phyloP scores from a whole-genome alignment of 768 basidiomycete genomes.

The Leccinellum rugosiceps region DNA sequence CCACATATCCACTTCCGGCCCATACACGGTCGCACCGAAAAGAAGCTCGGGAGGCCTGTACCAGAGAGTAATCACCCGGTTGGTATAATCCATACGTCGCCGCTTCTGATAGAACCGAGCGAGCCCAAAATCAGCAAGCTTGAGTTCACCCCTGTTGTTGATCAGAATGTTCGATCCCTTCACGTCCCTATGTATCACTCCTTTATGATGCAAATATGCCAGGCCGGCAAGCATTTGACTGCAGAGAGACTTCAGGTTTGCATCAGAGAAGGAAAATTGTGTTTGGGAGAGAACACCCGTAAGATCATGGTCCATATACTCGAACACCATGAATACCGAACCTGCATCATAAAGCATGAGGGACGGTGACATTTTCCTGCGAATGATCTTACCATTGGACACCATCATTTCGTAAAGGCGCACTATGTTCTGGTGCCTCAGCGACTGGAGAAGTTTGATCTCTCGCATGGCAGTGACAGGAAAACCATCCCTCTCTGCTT shows the following conservation, averaged over 20 bases:
- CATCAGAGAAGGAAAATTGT: constrained; percentile 78
- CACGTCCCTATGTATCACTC: constrained; percentile 97
- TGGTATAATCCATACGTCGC: constrained; percentile 92
- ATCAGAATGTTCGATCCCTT: constrained; percentile 98
- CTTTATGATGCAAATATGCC: constrained; percentile 92
- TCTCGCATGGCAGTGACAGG: constrained; percentile 99
- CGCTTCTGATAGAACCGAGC: constrained; percentile 95
- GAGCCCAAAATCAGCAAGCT: constrained; percentile 95
- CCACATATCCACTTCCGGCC: constrained; percentile 99
- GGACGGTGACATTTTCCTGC: background rate
- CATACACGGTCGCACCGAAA: constrained; percentile 94
- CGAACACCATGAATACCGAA: constrained; percentile 98
- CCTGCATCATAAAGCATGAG: constrained; percentile 46
- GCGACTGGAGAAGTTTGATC: constrained; percentile 92
- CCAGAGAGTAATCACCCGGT: constrained; percentile 98
- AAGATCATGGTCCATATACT: constrained; percentile 98
- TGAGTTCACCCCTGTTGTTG: constrained; percentile 87
- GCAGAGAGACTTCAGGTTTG: constrained; percentile 93
- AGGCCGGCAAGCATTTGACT: constrained; percentile 94
- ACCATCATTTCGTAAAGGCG: constrained; percentile 98
- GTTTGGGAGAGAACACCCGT: constrained; percentile 92
- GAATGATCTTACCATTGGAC: constrained; percentile 67
- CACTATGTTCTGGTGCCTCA: constrained; percentile 88
- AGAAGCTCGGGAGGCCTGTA: constrained; percentile 95
- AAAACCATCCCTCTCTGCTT: constrained; percentile 95